These are phyloP conservation scores for Oryza australiensis DNA, from an alignment of 176 grass and related monocot species.

Conservation along the genomic window DNA sequence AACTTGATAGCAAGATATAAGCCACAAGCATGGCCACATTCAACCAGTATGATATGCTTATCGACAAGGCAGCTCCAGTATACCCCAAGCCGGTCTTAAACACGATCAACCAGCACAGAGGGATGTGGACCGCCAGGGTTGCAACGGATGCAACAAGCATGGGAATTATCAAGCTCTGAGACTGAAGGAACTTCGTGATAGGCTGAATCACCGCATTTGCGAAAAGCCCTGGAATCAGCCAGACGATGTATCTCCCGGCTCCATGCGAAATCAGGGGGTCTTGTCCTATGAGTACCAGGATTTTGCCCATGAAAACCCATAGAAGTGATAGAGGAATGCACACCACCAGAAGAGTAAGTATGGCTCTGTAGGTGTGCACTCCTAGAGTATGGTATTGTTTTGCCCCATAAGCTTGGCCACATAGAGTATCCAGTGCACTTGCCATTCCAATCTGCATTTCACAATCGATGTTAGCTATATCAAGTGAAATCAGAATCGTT, in stretches of 20 bases:
- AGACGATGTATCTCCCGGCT: conserved; percentile 66
- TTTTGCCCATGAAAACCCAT: conserved; percentile 71
- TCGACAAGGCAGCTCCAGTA: conserved; percentile 65
- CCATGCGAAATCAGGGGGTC: conserved; percentile 63
- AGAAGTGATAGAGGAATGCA: conserved; percentile 64
- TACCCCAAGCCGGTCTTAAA: conserved; percentile 56
- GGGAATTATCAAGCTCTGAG: conserved; percentile 66
- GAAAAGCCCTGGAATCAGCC: conserved; percentile 72
- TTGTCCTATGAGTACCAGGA: conserved; percentile 62
- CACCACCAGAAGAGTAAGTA: conserved; percentile 60
- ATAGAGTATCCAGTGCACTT: conserved; percentile 75
- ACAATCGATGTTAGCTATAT: not conserved
- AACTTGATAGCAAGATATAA: conserved; percentile 53
- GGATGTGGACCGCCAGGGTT: conserved; percentile 62
- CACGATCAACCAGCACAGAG: conserved; percentile 71
- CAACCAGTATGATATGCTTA: conserved; percentile 73
- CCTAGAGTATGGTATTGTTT: conserved; percentile 67
- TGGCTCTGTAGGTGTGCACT: conserved; percentile 63
- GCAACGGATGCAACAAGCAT: conserved; percentile 44
- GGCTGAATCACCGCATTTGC: conserved; percentile 64
- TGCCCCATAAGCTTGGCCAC: conserved; percentile 82
- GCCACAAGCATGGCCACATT: conserved; percentile 58
- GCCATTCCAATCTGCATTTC: conserved; percentile 68
- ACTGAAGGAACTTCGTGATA: conserved; percentile 67
- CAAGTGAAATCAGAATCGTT: not conserved